Base-by-base conservation (phyloP, 495 filamentous ascomycete genomes). In the Trichoderma gamsii region DNA sequence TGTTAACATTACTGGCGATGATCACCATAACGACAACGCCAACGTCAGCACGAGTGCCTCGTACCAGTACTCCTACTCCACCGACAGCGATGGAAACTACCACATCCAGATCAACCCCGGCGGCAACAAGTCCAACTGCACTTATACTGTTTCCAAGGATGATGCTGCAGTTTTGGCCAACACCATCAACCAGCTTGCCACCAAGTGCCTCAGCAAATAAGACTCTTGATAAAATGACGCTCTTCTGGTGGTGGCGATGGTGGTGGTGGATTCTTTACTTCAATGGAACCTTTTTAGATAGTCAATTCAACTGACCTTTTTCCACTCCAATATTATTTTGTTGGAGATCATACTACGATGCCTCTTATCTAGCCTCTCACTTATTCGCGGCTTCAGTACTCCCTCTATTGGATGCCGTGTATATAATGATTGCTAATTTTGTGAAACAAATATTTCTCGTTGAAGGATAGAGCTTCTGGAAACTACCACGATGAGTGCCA, bases 171-270 rank as follows among this genome's bases (percentile, higher is more conserved):
- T 25, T 11, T 25, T 56, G n/a, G 51, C 51, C n/a, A 56, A 16
- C n/a, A 56, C 51, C 5, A 56, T 56, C 51, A 56, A 56, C n/a
- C 51, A 56, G n/a, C 51, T 56, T 56, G 51, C 51, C 8, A 11
- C 51, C 6, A 56, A 56, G 51, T 56, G 51, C n/a, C n/a, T 56
- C 4, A 23, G n/a, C 51, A 16, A 56, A 52, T 52, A 52, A 52
- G 15, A n/a, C n/a, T 21, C 21, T 63, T 18, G 43, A 46, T 46
- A 46, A 12, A 4, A 46, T 16, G 43, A 4, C 43, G 18, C 12
- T 16, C 43, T 46, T 46, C 4, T 9, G 0, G 5, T 7, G 35
- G 35, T 7, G 35, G 3, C 8, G 8, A 9, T 7, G 35, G 35
- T 38, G 35, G 7, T 7, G 35, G 7, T 9, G 35, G 35, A 38